Percentiles rank a stretch among this genome's conserved stretches.
Evolutionary conservation across 768 basidiomycete species (phyloP).

Genomic region (Lentinus brumalis): DNA sequence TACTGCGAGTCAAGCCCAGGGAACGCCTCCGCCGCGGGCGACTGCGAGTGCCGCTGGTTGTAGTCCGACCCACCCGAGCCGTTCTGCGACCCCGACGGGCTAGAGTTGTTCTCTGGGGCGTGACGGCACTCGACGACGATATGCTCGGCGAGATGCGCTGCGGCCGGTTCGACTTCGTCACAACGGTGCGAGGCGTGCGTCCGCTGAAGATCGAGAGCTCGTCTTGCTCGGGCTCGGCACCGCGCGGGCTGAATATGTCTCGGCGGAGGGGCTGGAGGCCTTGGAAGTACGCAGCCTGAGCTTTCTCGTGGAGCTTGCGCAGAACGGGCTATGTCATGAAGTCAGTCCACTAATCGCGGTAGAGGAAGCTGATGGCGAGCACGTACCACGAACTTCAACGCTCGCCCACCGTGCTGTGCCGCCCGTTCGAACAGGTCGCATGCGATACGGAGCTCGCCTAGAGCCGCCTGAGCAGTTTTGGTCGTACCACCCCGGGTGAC

Average conservation of each 20-base stretch:
- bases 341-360: background rate
- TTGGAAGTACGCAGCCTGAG: constrained; percentile 52
- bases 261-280: constrained; percentile 45
- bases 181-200: constrained; percentile 60
- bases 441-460: constrained; percentile 63
- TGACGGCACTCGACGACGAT: constrained; percentile 14
- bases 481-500: constrained; percentile 66
- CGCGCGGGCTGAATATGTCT: constrained; percentile 62
- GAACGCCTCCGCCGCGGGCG: constrained; percentile 16
- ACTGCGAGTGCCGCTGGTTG: constrained; percentile 14
- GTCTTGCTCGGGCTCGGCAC: constrained; percentile 47
- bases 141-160: constrained; percentile 15
- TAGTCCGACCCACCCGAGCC: constrained; percentile 3
- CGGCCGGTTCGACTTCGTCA: constrained; percentile 42
- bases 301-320: constrained; percentile 60
- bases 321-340: constrained; percentile 58
- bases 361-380: background rate
- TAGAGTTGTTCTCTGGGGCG: constrained; percentile 9
- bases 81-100: constrained; percentile 4
- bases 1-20: constrained; percentile 23
- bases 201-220: constrained; percentile 78
- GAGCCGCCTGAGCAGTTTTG: constrained; percentile 70
- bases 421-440: constrained; percentile 67
- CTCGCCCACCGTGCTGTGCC: constrained; percentile 62
- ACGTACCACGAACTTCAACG: constrained; percentile 69